Evolutionary conservation across 2,329 filamentous ascomycete species (phyloP).

Genomic region (Huntiella abstrusa): DNA sequence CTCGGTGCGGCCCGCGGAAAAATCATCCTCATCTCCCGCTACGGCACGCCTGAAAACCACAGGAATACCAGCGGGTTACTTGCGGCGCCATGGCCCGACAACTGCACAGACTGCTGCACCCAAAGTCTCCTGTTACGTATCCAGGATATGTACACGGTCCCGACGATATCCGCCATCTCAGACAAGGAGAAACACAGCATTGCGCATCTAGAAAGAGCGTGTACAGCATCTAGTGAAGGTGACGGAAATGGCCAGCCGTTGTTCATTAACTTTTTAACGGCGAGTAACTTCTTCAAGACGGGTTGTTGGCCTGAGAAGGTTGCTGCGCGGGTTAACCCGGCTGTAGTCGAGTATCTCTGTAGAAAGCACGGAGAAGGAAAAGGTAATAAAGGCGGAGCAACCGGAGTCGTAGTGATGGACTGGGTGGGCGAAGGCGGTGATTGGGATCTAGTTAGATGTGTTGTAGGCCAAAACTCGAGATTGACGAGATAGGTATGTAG

Average conservation of each 20-base stretch:
- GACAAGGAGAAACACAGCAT: slow-evolving; percentile 60
- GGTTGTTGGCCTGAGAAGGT: slow-evolving; percentile 89
- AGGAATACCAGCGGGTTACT: slow-evolving; percentile 35
- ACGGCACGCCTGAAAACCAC: slow-evolving; percentile 41
- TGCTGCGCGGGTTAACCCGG: slow-evolving; percentile 71
- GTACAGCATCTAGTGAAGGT: slow-evolving; percentile 20
- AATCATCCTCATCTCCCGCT: slow-evolving; percentile 70
- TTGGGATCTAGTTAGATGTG: slow-evolving; percentile 75
- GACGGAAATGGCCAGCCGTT: slow-evolving; percentile 12
- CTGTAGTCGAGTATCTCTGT: slow-evolving; percentile 44
- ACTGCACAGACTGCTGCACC: slow-evolving; percentile 56
- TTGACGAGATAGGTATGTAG: slow-evolving; percentile 26
- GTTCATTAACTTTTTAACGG: slow-evolving; percentile 79
- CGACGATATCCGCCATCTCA: slow-evolving; percentile 53
- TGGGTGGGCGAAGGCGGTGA: slow-evolving; percentile 77
- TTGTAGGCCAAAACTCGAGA: slow-evolving; percentile 78
- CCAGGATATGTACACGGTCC: slow-evolving; percentile 88
- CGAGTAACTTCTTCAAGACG: slow-evolving; percentile 84
- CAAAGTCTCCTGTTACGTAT: slow-evolving; percentile 59
- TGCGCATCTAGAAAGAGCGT: slow-evolving; percentile 57
- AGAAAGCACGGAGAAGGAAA: slow-evolving; percentile 33
- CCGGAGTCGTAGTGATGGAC: slow-evolving; percentile 80
- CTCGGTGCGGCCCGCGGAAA: slow-evolving; percentile 66
- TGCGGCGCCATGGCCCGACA: slow-evolving; percentile 62
- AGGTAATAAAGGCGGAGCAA: slow-evolving; percentile 46